These are phyloP conservation scores for Citrullus mucosospermus DNA, from an alignment of 306 rosid species.

Conservation along the genomic window DNA sequence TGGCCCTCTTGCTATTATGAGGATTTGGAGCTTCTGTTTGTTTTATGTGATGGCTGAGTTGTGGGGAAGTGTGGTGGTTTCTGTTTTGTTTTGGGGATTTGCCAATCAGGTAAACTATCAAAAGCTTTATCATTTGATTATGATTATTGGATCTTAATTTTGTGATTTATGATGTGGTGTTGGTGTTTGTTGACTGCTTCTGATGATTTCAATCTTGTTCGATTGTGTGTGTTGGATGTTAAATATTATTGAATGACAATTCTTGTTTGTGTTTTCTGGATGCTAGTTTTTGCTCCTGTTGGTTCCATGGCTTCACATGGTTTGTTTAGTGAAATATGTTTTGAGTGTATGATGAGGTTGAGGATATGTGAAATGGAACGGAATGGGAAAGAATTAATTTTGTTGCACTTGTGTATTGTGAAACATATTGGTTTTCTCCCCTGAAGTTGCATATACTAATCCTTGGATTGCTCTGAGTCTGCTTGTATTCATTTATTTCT, in stretches of 20 bases:
- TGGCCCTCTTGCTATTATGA: slow-evolving; percentile 82
- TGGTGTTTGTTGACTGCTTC: neutral
- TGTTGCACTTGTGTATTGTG: neutral
- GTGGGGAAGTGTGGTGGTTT: slow-evolving; percentile 95
- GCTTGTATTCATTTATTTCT: neutral
- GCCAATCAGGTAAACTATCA: slow-evolving; percentile 69
- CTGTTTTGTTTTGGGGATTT: slow-evolving; percentile 92
- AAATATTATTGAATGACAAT: neutral
- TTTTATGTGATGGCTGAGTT: slow-evolving; percentile 99
- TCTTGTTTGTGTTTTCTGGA: neutral
- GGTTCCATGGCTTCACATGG: neutral
- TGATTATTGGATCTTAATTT: neutral
- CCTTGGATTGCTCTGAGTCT: neutral
- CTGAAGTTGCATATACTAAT: neutral
- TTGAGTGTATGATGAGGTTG: neutral
- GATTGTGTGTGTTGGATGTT: neutral
- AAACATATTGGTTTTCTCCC: neutral
- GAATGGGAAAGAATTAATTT: neutral
- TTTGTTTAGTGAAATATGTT: neutral
- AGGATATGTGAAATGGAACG: neutral
- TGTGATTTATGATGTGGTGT: neutral
- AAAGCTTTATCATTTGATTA: neutral
- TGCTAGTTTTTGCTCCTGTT: neutral
- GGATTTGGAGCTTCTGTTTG: slow-evolving; percentile 93
- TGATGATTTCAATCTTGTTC: neutral